Conservation (phyloP, 2,329 filamentous ascomycete genomes). For the Dactylellina leptospora region DNA sequence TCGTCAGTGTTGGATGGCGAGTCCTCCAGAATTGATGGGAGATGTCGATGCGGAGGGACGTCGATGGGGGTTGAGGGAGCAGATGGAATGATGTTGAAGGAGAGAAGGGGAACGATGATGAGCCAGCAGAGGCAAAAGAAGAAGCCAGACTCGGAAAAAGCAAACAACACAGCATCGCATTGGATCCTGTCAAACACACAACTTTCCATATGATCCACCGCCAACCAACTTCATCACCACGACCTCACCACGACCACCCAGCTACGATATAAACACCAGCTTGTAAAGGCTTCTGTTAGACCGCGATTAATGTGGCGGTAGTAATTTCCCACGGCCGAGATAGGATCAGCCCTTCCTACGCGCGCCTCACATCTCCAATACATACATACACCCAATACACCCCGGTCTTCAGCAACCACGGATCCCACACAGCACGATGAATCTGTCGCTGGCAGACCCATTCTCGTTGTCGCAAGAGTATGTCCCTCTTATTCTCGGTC, state of each 20-base stretch:
- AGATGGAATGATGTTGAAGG: conserved; percentile 19
- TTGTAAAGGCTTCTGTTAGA: neutral
- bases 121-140: conserved; percentile 30
- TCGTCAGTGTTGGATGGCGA: conserved; percentile 6
- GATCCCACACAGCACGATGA: conserved; percentile 62
- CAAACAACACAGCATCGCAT: conserved; percentile 33
- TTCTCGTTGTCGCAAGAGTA: conserved; percentile 71
- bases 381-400: neutral
- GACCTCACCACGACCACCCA: neutral
- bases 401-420: neutral
- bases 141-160: conserved; percentile 41
- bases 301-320: conserved; percentile 35
- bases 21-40: conserved; percentile 45
- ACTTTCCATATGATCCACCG: neutral
- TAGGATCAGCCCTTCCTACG: conserved; percentile 31
- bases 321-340: conserved; percentile 29
- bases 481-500: conserved; percentile 8
- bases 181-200: conserved; percentile 50
- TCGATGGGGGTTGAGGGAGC: conserved; percentile 16
- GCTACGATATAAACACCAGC: too few species aligned
- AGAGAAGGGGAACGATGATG: conserved; percentile 3
- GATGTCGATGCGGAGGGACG: conserved; percentile 34
- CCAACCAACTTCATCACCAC: conserved; percentile 3
- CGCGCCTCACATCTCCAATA: conserved; percentile 1
- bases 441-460: conserved; percentile 75